Base-by-base conservation (phyloP, 2,329 filamentous ascomycete genomes). In the Neopestalotiopsis clavispora region DNA sequence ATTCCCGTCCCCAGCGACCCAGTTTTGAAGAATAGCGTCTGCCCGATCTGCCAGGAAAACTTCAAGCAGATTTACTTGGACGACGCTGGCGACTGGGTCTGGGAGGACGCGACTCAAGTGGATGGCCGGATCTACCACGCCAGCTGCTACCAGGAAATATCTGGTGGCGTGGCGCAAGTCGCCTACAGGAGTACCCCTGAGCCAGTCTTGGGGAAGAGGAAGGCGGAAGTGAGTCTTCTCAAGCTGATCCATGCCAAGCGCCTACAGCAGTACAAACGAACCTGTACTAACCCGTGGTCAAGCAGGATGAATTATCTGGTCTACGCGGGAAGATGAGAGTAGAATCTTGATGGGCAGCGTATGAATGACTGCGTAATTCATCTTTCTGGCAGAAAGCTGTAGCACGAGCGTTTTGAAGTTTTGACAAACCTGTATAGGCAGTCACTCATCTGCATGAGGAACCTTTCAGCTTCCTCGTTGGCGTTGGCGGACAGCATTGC, bases 11-110 rank as follows among this genome's bases (percentile, higher is more conserved):
- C 95, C 0, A 92, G 95, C 65, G 92, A 95, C 72, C 87, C 90
- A 20, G 87, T 89, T 32, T 86, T 92, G 32, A 89, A 91, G 69
- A 95, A 94, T 77, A 92, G 89, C 17, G 87, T 92, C 1, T 99
- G 96, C 76, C 94, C 94, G 1, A 97, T 99, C 74, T 98, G 96
- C 79, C 95, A 97, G 79, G 96, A 99, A 78, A 92, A 92, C 73
- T 98, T 99, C 75, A 92, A 97, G 81, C 94, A 93, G 72, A 92
- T 92, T 72, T 98, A 94, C 92, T 90, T 95, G 6, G 94, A 97
- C 74, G 94, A 97, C 71, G 93, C 92, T 20, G 94, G 98, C 80
- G 95, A 99, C 76, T 98, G 95, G 88, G 95, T 99, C 56, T 98
- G 96, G 93, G 91, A 94, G 79, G 95, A 99, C 79, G 93, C 95